Evolutionary conservation across 768 basidiomycete species (phyloP).

Genomic region (Holtermanniella nyarrowii): DNA sequence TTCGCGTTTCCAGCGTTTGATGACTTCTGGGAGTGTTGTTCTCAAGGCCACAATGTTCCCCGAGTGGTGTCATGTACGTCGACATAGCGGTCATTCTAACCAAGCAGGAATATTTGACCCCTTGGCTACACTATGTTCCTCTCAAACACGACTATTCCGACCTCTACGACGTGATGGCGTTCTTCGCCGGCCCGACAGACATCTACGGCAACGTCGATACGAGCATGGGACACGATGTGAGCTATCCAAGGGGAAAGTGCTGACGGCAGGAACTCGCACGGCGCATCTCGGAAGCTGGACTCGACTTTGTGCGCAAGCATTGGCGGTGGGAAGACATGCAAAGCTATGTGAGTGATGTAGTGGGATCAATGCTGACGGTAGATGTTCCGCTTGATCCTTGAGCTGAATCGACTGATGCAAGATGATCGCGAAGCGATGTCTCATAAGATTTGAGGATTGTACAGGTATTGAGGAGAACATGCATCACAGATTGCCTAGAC

Average conservation of each 20-base stretch:
- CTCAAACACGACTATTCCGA: constrained; percentile 55
- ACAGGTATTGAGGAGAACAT: too few species aligned
- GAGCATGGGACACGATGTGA: constrained; percentile 49
- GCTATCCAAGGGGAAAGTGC: constrained; percentile 4
- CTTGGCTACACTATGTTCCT: constrained; percentile 69
- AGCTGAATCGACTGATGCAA: constrained; percentile 27
- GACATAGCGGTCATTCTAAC: too few species aligned
- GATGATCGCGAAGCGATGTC: constrained; percentile 28
- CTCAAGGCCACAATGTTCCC: constrained; percentile 65
- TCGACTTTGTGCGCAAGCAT: constrained; percentile 33
- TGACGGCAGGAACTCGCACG: constrained; percentile 29
- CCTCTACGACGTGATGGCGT: constrained; percentile 59
- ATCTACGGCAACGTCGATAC: constrained; percentile 49
- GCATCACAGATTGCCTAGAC: too few species aligned
- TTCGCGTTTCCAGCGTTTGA: constrained; percentile 56
- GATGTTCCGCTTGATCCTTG: constrained; percentile 36
- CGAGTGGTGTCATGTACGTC: constrained; percentile 50
- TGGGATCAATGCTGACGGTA: constrained; percentile 3
- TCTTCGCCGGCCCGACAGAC: constrained; percentile 53
- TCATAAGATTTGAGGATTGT: constrained; percentile 12
- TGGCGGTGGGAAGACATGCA: constrained; percentile 41
- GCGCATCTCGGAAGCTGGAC: constrained; percentile 38
- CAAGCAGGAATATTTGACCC: constrained; percentile 39
- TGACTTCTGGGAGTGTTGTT: constrained; percentile 54
- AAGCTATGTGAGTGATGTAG: constrained; percentile 23